Conservation (phyloP, 2,329 filamentous ascomycete genomes). For the Diplodia seriata region DNA sequence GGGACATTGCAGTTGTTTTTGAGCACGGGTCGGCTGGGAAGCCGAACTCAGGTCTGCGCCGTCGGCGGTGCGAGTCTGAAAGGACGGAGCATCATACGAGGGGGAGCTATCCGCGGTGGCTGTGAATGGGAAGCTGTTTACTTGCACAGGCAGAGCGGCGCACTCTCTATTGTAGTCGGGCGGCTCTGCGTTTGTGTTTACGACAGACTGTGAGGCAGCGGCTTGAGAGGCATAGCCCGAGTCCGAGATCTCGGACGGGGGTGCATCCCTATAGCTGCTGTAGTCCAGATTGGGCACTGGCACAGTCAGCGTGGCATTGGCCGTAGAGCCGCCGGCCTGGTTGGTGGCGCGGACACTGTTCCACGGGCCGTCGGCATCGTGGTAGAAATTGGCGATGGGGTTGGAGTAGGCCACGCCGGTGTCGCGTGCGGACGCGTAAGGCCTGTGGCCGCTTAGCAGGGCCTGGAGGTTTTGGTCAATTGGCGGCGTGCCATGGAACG, state of each 20-base stretch:
- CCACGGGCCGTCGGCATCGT: slow-evolving; percentile 29
- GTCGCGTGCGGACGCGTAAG: slow-evolving; percentile 1
- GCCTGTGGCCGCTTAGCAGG: slow-evolving; percentile 11
- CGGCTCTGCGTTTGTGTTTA: slow-evolving; percentile 44
- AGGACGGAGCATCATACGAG: not conserved
- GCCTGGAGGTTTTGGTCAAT: slow-evolving; percentile 15
- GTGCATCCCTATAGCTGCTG: slow-evolving; percentile 35
- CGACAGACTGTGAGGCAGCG: slow-evolving; percentile 39
- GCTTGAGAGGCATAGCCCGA: slow-evolving; percentile 45
- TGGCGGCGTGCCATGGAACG: slow-evolving; percentile 8
- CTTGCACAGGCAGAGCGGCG: slow-evolving; percentile 19
- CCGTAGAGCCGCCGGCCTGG: slow-evolving; percentile 6
- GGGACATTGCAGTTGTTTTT: slow-evolving; percentile 33
- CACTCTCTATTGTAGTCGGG: slow-evolving; percentile 32
- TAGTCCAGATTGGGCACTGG: slow-evolving; percentile 35
- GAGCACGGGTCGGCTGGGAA: not conserved
- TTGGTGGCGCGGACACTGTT: slow-evolving; percentile 25
- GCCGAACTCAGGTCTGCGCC: not conserved
- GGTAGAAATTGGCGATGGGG: slow-evolving; percentile 29
- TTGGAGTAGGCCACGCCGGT: slow-evolving; percentile 7
- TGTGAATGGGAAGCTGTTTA: slow-evolving; percentile 22
- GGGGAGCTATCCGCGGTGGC: slow-evolving; percentile 4
- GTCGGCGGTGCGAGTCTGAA: slow-evolving; percentile 6
- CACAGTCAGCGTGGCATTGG: slow-evolving; percentile 4
- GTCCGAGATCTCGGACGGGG: slow-evolving; percentile 43